These are phyloP conservation scores for Dactylorhiza incarnata DNA, from an alignment of 106 monocot species.

Conservation along the genomic window DNA sequence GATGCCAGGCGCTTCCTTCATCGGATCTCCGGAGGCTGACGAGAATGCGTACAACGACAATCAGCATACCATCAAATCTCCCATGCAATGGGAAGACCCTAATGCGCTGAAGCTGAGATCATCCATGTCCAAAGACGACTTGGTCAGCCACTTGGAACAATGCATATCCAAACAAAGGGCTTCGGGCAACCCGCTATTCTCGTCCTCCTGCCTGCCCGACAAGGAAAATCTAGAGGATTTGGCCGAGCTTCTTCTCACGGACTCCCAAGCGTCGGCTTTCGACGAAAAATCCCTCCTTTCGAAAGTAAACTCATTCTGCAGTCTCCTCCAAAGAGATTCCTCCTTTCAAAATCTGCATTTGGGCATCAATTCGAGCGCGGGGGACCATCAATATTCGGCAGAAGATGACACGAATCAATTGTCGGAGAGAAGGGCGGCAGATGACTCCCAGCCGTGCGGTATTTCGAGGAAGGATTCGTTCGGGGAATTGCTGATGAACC, in stretches of 20 bases:
- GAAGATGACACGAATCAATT: background rate
- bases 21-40: slow-evolving; percentile 11
- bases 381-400: background rate
- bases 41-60: slow-evolving; percentile 12
- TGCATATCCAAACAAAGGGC: slow-evolving; percentile 58
- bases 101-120: slow-evolving; percentile 51
- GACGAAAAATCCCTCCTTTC: slow-evolving; percentile 71
- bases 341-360: slow-evolving; percentile 18
- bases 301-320: slow-evolving; percentile 74
- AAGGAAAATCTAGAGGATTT: slow-evolving; percentile 56
- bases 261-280: slow-evolving; percentile 44
- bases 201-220: slow-evolving; percentile 5
- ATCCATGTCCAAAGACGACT: slow-evolving; percentile 86
- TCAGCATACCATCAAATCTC: slow-evolving; percentile 11
- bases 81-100: slow-evolving; percentile 43
- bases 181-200: slow-evolving; percentile 20
- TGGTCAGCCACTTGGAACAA: slow-evolving; percentile 65
- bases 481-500: slow-evolving; percentile 58
- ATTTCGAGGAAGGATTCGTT: slow-evolving; percentile 78
- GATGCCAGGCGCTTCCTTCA: slow-evolving; percentile 9
- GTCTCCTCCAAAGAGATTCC: slow-evolving; percentile 59
- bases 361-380: background rate
- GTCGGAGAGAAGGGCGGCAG: background rate
- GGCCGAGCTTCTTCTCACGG: slow-evolving; percentile 54
- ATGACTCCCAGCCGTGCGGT: slow-evolving; percentile 3